Base-by-base conservation (phyloP, 257 asterid species). In the Schizonepeta tenuifolia region DNA sequence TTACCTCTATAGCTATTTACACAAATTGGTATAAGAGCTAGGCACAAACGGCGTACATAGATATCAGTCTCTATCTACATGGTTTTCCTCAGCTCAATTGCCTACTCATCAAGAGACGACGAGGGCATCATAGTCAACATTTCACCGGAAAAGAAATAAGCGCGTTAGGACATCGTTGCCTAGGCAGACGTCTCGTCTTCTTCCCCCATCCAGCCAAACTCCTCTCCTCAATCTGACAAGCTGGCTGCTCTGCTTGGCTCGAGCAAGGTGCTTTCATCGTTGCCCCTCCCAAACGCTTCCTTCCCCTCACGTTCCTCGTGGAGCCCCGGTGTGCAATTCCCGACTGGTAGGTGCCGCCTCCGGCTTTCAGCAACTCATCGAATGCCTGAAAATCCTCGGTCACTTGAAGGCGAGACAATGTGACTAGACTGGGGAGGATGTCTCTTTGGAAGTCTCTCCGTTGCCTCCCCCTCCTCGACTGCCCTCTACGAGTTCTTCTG, bases 161-260 rank as follows among this genome's bases (percentile, higher is more conserved):
- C 1, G 74, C 73, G 57, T 59, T 78, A 12, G 51, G 50, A 43
- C 74, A 82, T 62, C 96, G 75, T 81, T 84, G 92, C 80, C 97
- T 81, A 1, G 96, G 93, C 60, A 86, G 60, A 24, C 97, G 91
- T 78, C 89, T 73, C n/a, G 87, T 88, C 83, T 83, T 79, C 87
- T 81, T 90, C 24, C 97, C 97, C 97, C 97, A 90, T 11, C 93
- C 89, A 0, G 83, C 70, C 9, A 90, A 75, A 54, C 87, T 66
- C 70, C 72, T 82, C 77, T 72, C 88, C 80, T 79, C 88, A 0
- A 71, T 67, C 22, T 56, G 72, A 56, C 80, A 69, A 46, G 69
- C 54, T 31, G 84, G 80, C 74, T 76, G 75, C 81, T 51, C 53
- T 44, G 49, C 64, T 24, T 38, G 64, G 1, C 83, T 51, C 1